phyloP scores from a whole-genome alignment of 768 basidiomycete species.

The Lactarius hengduanensis region DNA sequence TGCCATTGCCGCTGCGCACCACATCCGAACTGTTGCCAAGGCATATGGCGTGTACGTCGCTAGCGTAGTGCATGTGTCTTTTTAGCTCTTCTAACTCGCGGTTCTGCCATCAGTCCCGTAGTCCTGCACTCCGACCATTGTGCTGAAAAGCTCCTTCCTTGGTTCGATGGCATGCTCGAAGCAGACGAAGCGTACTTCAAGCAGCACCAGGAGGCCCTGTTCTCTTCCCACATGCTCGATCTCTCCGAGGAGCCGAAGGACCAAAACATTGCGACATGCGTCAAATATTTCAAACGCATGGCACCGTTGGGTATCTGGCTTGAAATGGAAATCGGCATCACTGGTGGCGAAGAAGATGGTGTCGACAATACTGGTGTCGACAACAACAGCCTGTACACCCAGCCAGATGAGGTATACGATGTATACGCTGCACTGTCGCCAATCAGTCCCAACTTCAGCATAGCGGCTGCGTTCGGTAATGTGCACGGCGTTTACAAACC shows the following conservation, averaged over 20 bases:
- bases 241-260: constrained; percentile 91
- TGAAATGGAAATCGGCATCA: constrained; percentile 99
- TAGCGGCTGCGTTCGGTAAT: constrained; percentile 98
- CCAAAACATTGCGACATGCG: constrained; percentile 92
- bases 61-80: constrained; percentile 8
- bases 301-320: constrained; percentile 90
- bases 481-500: constrained; percentile 99
- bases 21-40: constrained; percentile 84
- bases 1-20: constrained; percentile 88
- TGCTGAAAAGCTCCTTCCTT: constrained; percentile 94
- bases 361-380: constrained; percentile 97
- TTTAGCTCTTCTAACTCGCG: constrained; percentile 11
- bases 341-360: constrained; percentile 99
- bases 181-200: constrained; percentile 94
- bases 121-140: constrained; percentile 99
- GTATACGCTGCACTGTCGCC: constrained; percentile 80
- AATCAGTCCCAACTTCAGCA: constrained; percentile 92
- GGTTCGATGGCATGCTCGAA: constrained; percentile 99
- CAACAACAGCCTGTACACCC: constrained; percentile 93
- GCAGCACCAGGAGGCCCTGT: constrained; percentile 80
- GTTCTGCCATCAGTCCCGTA: constrained; percentile 66
- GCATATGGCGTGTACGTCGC: constrained; percentile 84
- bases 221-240: constrained; percentile 99
- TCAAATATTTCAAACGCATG: constrained; percentile 94
- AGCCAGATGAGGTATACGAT: constrained; percentile 94